Conservation (phyloP, 2,329 filamentous ascomycete genomes). For the Taxawa tesnikishii region DNA sequence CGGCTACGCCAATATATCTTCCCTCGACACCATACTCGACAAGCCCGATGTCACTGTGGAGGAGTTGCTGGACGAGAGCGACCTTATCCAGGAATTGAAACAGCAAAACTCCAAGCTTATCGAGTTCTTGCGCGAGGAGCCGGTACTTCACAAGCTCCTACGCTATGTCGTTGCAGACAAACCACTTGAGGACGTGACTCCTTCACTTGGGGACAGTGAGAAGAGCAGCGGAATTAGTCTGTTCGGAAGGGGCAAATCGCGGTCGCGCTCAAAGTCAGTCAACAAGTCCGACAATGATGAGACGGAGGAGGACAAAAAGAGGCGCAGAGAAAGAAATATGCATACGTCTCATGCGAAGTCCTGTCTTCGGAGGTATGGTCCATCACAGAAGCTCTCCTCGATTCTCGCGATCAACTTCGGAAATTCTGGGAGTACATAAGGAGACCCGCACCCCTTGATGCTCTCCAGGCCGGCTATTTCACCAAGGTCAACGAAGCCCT, state of each 20-base stretch:
- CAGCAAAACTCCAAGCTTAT: constrained; percentile 96
- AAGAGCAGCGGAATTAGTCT: constrained; percentile 30
- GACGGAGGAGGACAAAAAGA: constrained; percentile 60
- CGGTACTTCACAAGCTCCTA: constrained; percentile 71
- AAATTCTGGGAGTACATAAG: constrained; percentile 88
- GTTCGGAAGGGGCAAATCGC: constrained; percentile 31
- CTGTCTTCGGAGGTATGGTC: constrained; percentile 95
- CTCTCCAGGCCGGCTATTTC: constrained; percentile 92
- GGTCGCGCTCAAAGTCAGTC: constrained; percentile 31
- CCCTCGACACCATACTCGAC: constrained; percentile 92
- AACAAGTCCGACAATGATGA: constrained; percentile 25
- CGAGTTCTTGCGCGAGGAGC: constrained; percentile 83
- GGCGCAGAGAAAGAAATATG: constrained; percentile 85
- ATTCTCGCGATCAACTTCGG: constrained; percentile 64
- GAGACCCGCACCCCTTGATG: constrained; percentile 73
- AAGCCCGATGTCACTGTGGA: constrained; percentile 90
- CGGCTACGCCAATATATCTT: constrained; percentile 93
- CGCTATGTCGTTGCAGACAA: constrained; percentile 83
- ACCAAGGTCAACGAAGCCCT: constrained; percentile 98
- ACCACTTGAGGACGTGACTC: constrained; percentile 27
- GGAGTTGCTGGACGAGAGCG: constrained; percentile 89
- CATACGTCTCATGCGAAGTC: constrained; percentile 85
- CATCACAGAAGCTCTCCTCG: constrained; percentile 83
- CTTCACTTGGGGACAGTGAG: no score
- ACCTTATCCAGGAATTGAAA: constrained; percentile 94